Evolutionary conservation across 768 basidiomycete species (phyloP), one percentile per base, ranked within the genome.

Genomic region (Lactarius pseudohatsudake): DNA sequence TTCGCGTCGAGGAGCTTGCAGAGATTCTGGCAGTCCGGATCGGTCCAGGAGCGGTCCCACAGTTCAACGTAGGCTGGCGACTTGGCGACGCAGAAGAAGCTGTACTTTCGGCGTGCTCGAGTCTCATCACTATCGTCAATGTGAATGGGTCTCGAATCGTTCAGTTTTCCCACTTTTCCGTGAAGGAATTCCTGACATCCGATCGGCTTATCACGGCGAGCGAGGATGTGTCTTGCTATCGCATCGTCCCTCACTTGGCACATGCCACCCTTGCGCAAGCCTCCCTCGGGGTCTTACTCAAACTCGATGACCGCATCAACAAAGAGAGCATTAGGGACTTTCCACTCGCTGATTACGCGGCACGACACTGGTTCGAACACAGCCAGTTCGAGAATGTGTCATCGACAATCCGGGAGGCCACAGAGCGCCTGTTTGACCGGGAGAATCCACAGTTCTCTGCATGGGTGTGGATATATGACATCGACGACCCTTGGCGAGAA

Each of bases 131-230:
- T 2, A 10, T 61, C 6, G 26, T 61, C n/a, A 9, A 61, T 13
- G 20, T 41, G 22, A 16, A 28, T 2, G 45, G 18, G 38, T 50
- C 18, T 9, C 11, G 9, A 11, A n/a, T 59, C 13, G 50, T 65
- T 26, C 59, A 65, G 10, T 65, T 65, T 38, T 5, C 64, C 7
- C 64, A 65, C 22, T 57, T 65, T 41, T 61, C 64, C 0, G 64
- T 65, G 1, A 65, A 22, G 45, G 64, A 65, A 22, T 65, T 55
- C 40, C n/a, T 65, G 30, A 60, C 50, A 9, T 65, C 64, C 2
- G 13, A 18, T 2, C 59, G 64, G 15, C 64, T 60, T n/a, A 4
- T 41, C 50, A 0, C 2, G 1, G 4, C 26, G 26, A 28, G 15
- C 6, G 40, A 10, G 20, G 10, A 36, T 22, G 9, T 65, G 18